Evolutionary conservation across 2,329 filamentous ascomycete species (phyloP), one percentile per base, ranked within the genome.

Genomic region (Ascochyta fabae): DNA sequence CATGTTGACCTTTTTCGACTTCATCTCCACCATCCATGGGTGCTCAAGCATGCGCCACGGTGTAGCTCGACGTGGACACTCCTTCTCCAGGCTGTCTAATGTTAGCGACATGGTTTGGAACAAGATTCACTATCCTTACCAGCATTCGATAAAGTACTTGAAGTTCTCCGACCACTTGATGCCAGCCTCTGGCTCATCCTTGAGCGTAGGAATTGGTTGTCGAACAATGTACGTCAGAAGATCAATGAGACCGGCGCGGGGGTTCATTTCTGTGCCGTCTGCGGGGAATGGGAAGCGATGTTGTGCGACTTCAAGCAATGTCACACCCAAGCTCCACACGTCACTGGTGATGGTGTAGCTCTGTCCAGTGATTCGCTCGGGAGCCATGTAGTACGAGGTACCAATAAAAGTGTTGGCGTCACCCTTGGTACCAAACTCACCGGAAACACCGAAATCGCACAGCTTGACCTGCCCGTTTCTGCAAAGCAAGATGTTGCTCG

Each of bases 1-100:
- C 93, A 99, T 98, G 78, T 98, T 98, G 74, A 99, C 95, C 66
- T 95, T 91, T 82, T 97, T 98, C 50, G 86, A 84, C 70, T 89
- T 89, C 91, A 98, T 98, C 71, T 99, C 95, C 38, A 91, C 81
- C 88, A 99, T 96, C 95, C 95, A 99, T 2, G 95, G 95, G 78
- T 99, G 95, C 73, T 99, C 95, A 61, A 96, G 86, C 93, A 99
- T 99, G 70, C 94, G 91, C 95, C 95, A 99, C 12, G 95, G 95
- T 56, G 91, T 96, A 27, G 94, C 95, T 73, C 95, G 85, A 70
- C 93, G 87, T 54, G 84, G 84, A 19, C 91, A 88, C 67, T 97
- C 92, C 79, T 99, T 99, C 77, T 99, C 95, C 54, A 99, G 84
- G 79, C 95, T 98, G 53, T 45, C 31, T 19, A 1, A 27, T 16